Evolutionary conservation across 805 yeast species (phyloP).

Genomic region (Jamesozyma gamospora): DNA sequence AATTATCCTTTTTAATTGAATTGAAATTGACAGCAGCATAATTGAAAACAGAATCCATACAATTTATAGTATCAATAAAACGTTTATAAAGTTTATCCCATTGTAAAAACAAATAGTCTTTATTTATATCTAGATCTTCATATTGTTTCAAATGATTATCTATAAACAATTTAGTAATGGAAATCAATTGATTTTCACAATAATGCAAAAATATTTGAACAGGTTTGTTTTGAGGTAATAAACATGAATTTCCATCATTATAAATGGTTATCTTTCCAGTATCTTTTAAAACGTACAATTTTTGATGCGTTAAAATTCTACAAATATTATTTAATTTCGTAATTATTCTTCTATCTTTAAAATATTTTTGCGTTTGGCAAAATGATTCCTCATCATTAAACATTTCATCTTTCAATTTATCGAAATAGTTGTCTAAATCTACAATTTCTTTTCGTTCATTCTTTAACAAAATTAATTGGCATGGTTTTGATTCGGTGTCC

Average conservation of each 20-base stretch:
- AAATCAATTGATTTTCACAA: constrained; percentile 2
- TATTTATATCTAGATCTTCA: not conserved
- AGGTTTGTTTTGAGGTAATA: constrained; percentile 5
- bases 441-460: not conserved
- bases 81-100: constrained; percentile 3
- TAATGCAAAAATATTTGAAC: constrained; percentile 4
- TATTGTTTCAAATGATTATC: not conserved
- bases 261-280: not conserved
- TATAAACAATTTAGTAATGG: not conserved
- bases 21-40: constrained; percentile 9
- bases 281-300: constrained; percentile 2
- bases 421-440: constrained; percentile 1
- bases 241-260: not conserved
- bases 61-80: constrained; percentile 1
- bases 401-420: not conserved
- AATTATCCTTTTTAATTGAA: constrained; percentile 3
- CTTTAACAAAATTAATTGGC: no score
- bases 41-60: constrained; percentile 8
- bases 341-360: not conserved
- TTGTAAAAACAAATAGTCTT: not conserved
- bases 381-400: not conserved
- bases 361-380: not conserved
- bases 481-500: no score
- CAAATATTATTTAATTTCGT: not conserved
- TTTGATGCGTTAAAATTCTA: constrained; percentile 5